Base-by-base conservation (phyloP, 768 basidiomycete species). In the Rhodotorula graminis region DNA sequence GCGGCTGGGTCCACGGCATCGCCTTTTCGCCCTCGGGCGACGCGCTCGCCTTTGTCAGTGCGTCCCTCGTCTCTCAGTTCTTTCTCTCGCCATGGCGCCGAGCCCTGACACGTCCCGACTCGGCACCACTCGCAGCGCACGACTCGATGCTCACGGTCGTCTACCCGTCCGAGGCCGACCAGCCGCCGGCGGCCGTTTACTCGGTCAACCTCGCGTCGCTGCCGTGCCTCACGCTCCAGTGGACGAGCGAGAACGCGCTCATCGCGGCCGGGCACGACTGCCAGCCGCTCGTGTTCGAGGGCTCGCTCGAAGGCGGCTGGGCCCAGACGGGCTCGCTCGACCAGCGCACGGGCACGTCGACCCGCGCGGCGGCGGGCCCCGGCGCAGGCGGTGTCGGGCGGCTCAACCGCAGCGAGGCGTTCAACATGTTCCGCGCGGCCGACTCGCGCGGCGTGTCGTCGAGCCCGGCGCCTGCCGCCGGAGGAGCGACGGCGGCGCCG, bases 11-110 rank as follows among this genome's bases (percentile, higher is more conserved):
- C 2, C 96, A 98, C 77, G 84, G 90, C 29, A 91, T 98, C 61
- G 90, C 88, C 2, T 99, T 99, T 83, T 98, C 95, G 33, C 96
- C 95, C 9, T 91, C 91, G 16, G 96, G 96, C n/a, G 90, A 98
- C 77, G 86, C 86, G 0, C 85, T 99, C 67, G 96, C 94, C 4
- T 99, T 94, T 81, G 90, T 89, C 61, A 90, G 95, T 96, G 76
- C 82, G 92, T 29, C 9, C 47, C 12, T 23, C 57, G n/a, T 60
- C 62, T 40, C 61, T 11, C n/a, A n/a, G n/a, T n/a, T n/a, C 3
- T 14, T 44, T 23, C 5, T 0, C 18, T 21, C 29, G 29, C 7
- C 11, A 18, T 11, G 4, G 1, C 16, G 58, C 23, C 29, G 9
- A 23, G n/a, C 31, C 5, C 37, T 55, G 25, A 25, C 50, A 37